Conservation (phyloP, 768 basidiomycete genomes). For the Cyathus striatus region DNA sequence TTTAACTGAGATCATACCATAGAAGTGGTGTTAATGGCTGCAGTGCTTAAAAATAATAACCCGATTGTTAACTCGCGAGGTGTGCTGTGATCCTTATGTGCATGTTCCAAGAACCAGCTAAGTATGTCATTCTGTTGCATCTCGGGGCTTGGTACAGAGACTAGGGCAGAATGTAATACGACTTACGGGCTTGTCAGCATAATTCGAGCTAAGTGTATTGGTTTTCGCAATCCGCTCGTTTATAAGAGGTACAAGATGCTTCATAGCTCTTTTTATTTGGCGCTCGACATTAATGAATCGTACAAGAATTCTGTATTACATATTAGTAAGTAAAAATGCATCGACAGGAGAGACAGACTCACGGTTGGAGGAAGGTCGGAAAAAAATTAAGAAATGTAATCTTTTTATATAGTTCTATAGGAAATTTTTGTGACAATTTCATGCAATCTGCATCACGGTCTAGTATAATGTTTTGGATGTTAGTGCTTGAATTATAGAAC, state of each 20-base stretch:
- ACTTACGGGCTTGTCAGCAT: conserved; percentile 26
- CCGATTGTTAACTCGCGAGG: conserved; percentile 21
- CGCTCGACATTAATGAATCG: conserved; percentile 15
- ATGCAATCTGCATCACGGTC: conserved; percentile 16
- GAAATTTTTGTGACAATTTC: conserved; percentile 15
- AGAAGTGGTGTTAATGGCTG: conserved; percentile 33
- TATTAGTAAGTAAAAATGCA: not conserved
- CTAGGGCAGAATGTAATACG: not conserved
- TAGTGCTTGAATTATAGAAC: not conserved
- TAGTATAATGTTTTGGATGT: not conserved
- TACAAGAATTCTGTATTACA: conserved; percentile 13
- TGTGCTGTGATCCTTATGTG: conserved; percentile 21
- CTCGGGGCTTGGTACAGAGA: not conserved
- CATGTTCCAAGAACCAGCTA: conserved; percentile 38
- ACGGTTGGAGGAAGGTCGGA: conserved; percentile 15
- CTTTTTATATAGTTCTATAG: conserved; percentile 10
- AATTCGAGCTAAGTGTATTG: conserved; percentile 20
- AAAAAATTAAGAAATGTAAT: conserved; percentile 14
- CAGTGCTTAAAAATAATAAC: conserved; percentile 30
- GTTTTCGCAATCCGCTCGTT: conserved; percentile 23
- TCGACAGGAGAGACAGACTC: conserved; percentile 4
- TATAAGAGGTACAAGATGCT: conserved; percentile 23
- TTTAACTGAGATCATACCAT: conserved; percentile 18
- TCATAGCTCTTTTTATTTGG: conserved; percentile 14
- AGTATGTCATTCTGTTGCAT: conserved; percentile 36